These are phyloP conservation scores for Podospora bellae-mahoneyi DNA, from an alignment of 495 filamentous ascomycete species.

Conservation along the genomic window DNA sequence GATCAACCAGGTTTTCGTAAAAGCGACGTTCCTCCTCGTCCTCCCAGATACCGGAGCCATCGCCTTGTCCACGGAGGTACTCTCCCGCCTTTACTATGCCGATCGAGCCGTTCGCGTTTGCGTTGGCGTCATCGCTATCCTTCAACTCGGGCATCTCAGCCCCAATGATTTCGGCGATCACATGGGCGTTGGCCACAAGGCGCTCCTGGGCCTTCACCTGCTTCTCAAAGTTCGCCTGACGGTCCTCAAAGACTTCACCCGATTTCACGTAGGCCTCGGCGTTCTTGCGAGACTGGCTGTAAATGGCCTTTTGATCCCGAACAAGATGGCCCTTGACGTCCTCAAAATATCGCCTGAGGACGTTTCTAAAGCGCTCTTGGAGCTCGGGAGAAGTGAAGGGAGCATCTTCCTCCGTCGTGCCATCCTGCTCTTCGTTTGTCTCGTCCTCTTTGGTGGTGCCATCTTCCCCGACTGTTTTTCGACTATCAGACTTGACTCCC, in stretches of 20 bases:
- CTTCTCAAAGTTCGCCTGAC: constrained; percentile 93
- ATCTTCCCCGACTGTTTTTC: constrained; percentile 83
- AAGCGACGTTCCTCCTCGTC: constrained; percentile 97
- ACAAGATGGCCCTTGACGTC: constrained; percentile 87
- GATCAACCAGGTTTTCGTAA: constrained; percentile 92
- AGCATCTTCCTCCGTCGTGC: constrained; percentile 56
- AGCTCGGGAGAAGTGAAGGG: constrained; percentile 72
- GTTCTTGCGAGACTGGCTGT: constrained; percentile 82
- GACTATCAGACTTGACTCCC: constrained; percentile 74
- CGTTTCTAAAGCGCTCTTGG: constrained; percentile 81
- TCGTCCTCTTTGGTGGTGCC: constrained; percentile 56
- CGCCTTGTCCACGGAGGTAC: constrained; percentile 82
- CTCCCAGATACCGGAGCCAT: constrained; percentile 98
- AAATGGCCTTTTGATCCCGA: constrained; percentile 82
- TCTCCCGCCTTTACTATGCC: constrained; percentile 93
- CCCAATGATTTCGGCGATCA: constrained; percentile 80
- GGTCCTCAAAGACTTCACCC: constrained; percentile 97
- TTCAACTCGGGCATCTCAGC: constrained; percentile 93
- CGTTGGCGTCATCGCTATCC: constrained; percentile 68
- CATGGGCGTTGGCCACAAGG: constrained; percentile 83
- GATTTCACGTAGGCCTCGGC: constrained; percentile 98
- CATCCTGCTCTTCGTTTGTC: constrained; percentile 46
- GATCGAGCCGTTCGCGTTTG: constrained; percentile 67
- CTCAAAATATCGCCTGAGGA: constrained; percentile 86
- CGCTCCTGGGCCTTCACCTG: constrained; percentile 88